Percentiles rank a stretch among this genome's conserved stretches.
Evolutionary conservation across 106 monocot genomes (phyloP).

Genomic region (Cymbidium sinense): DNA sequence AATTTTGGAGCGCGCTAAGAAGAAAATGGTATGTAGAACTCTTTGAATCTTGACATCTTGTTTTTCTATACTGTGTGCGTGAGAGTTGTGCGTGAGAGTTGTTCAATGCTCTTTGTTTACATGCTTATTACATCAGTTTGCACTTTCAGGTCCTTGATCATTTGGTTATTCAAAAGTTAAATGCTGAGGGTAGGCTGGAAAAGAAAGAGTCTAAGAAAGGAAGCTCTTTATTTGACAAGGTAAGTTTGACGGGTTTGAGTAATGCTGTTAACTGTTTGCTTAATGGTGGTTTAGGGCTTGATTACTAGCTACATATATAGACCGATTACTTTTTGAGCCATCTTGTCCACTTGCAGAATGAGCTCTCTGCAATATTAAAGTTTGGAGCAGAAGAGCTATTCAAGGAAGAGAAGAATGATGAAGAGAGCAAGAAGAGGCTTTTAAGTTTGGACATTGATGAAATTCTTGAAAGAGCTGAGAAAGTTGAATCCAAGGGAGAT

Average conservation of each 20-base stretch:
- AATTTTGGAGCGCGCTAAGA: constrained; percentile 97
- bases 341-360: constrained; percentile 54
- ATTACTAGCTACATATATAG: background rate
- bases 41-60: background rate
- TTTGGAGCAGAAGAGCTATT: constrained; percentile 99
- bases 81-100: constrained; percentile 1
- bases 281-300: background rate
- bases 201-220: constrained; percentile 98
- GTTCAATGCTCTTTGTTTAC: background rate
- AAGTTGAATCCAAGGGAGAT: constrained; percentile 77
- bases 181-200: constrained; percentile 96
- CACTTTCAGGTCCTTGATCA: constrained; percentile 85
- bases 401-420: constrained; percentile 97
- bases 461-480: constrained; percentile 99
- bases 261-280: background rate
- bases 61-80: background rate
- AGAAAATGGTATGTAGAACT: constrained; percentile 76
- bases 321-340: background rate
- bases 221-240: constrained; percentile 96
- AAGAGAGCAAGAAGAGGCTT: constrained; percentile 80
- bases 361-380: constrained; percentile 93
- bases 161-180: constrained; percentile 96
- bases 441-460: constrained; percentile 99
- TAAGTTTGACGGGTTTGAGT: constrained; percentile 10
- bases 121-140: background rate